Base-by-base conservation (phyloP, 2,329 filamentous ascomycete species). In the Xylaria sp. region DNA sequence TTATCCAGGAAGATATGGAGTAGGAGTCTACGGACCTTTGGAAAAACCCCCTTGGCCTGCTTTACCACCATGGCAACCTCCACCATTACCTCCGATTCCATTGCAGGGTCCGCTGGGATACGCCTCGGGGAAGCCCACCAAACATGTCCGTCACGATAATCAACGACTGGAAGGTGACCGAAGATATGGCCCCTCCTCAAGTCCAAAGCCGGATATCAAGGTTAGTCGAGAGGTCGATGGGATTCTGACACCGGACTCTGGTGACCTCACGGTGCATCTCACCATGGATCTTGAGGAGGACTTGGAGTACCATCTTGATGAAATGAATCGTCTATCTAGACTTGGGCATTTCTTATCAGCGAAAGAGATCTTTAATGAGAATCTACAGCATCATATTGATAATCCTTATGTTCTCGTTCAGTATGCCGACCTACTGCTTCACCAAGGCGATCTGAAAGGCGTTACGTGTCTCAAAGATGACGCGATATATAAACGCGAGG, bases 391-490 rank as follows among this genome's bases (percentile, higher is more conserved):
- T 6, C 70, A 77, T 60, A 48, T 73, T 1, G 63, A 72, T 25
- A 71, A 72, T 20, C 74, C 75, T 2, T 74, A 75, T 25, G 64
- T 78, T 0, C 65, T 77, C 3, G 65, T 77, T 12, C 73, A 70
- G 20, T 78, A 76, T 23, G 73, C 73, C 12, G 75, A 76, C n/a
- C 58, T 77, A 25, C 63, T 78, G 4, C 66, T 76, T 20, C 66
- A 73, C 45, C 73, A 76, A 59, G 75, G 76, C 7, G 73, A 77
- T 39, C 76, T 76, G 48, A 71, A 67, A 23, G 48, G 67, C 23
- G 57, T 72, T 25, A 61, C 67, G 0, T 32, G 69, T 2, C 58
- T 76, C 2, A 64, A 71, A 8, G 61, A 66, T 9, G 50, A 52
- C 6, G 28, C 65, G 2, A 71, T 74, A n/a, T 50, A 53, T 30